Conservation (phyloP, 2,329 filamentous ascomycete genomes). For the Talaromyces atroroseus region DNA sequence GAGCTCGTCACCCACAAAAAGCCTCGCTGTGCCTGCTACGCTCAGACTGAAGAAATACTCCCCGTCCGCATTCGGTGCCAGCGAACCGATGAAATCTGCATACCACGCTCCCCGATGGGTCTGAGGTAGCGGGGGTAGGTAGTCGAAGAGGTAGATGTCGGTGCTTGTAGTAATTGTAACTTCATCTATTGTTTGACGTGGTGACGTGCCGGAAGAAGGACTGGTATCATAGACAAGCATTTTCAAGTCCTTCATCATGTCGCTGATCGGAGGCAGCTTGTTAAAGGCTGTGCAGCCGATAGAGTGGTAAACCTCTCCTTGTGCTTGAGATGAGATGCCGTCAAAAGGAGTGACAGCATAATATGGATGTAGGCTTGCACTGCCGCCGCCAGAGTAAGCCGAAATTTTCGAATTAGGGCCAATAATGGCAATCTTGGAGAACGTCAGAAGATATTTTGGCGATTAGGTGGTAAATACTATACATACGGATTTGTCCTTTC, state of each 20-base stretch:
- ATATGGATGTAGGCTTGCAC: constrained; percentile 49
- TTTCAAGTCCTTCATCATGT: constrained; percentile 12
- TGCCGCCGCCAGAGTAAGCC: constrained; percentile 57
- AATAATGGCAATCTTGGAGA: constrained; percentile 46
- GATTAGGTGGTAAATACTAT: neutral
- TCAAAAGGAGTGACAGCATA: constrained; percentile 25
- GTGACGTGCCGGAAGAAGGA: constrained; percentile 15
- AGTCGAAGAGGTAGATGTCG: neutral
- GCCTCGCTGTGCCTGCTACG: constrained; percentile 59
- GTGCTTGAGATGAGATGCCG: constrained; percentile 6
- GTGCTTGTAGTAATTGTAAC: neutral
- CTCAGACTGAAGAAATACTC: constrained; percentile 60
- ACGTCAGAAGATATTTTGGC: neutral
- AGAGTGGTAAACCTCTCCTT: neutral
- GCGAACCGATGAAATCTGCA: constrained; percentile 49
- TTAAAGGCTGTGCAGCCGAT: neutral
- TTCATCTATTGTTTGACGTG: neutral
- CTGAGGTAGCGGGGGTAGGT: neutral
- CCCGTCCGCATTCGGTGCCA: constrained; percentile 55
- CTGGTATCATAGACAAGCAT: constrained; percentile 19
- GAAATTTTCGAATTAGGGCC: constrained; percentile 49
- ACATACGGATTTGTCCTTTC: constrained; percentile 20
- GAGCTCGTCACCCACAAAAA: constrained; percentile 57
- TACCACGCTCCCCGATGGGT: constrained; percentile 35
- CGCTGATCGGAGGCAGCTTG: constrained; percentile 24